Evolutionary conservation across 768 basidiomycete species (phyloP).

Genomic region (Terana coerulea): DNA sequence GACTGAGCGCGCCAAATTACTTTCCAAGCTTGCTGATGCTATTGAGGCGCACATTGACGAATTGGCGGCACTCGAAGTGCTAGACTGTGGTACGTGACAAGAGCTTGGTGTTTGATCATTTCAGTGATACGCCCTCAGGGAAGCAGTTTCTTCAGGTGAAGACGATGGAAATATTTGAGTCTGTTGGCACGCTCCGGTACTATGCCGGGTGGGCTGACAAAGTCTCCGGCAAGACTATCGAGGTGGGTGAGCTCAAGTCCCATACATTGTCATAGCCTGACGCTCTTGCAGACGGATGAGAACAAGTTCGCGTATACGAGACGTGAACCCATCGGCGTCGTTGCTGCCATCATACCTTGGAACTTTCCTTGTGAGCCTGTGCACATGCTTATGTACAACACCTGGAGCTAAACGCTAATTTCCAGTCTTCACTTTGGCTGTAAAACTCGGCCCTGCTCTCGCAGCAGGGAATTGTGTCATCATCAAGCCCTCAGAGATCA

Average conservation of each 20-base stretch:
- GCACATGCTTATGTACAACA: constrained; percentile 48
- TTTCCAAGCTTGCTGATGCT: constrained; percentile 47
- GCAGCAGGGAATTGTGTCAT: constrained; percentile 57
- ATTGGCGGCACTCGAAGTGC: constrained; percentile 46
- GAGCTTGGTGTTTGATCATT: constrained; percentile 16
- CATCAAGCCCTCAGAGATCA: constrained; percentile 80
- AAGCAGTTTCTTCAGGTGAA: constrained; percentile 23
- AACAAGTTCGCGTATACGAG: constrained; percentile 62
- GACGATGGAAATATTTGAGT: constrained; percentile 19
- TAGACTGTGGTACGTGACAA: constrained; percentile 36
- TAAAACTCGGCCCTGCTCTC: constrained; percentile 73
- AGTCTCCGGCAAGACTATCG: constrained; percentile 38
- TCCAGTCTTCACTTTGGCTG: constrained; percentile 58
- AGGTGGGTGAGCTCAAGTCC: constrained; percentile 19
- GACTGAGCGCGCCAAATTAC: constrained; percentile 32
- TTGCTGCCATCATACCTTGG: constrained; percentile 58
- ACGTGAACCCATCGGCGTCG: constrained; percentile 61
- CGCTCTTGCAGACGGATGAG: constrained; percentile 36
- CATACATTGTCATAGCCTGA: background rate
- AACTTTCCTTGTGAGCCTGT: constrained; percentile 50
- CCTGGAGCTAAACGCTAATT: constrained; percentile 54
- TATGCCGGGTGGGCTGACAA: constrained; percentile 67
- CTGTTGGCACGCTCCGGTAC: constrained; percentile 29
- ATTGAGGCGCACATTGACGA: constrained; percentile 45
- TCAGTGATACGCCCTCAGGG: constrained; percentile 31